Percentiles rank a stretch among this genome's conserved stretches.
These are phyloP conservation scores for Acanthamoeba royreba DNA, from an alignment of 208 protist genomes.

Conservation along the genomic window DNA sequence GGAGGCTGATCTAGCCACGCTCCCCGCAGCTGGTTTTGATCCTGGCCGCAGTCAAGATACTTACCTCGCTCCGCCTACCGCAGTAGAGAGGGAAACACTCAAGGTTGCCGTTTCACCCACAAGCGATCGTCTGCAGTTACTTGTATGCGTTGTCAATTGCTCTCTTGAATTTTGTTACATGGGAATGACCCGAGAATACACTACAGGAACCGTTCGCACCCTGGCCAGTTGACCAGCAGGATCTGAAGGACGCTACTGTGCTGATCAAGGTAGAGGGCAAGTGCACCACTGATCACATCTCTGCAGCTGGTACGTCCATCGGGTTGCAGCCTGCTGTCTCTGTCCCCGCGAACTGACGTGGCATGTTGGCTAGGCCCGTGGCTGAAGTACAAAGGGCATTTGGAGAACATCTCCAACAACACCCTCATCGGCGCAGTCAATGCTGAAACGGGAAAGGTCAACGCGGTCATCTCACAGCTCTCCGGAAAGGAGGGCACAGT, in stretches of 20 bases:
- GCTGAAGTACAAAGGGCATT: constrained; percentile 86
- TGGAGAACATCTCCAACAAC: constrained; percentile 91
- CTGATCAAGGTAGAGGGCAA: constrained; percentile 81
- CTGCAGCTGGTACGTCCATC: constrained; percentile 80
- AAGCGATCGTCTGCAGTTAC: constrained; percentile 71
- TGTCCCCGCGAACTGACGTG: background rate
- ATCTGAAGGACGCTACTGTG: constrained; percentile 41
- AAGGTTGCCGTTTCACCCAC: constrained; percentile 73
- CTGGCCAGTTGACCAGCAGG: constrained; percentile 80
- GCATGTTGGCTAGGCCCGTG: no score
- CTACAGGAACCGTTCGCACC: constrained; percentile 74
- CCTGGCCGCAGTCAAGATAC: constrained; percentile 63
- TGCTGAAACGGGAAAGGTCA: constrained; percentile 79
- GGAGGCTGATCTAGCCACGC: constrained; percentile 45
- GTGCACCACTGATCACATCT: constrained; percentile 90
- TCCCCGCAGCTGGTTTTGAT: constrained; percentile 78
- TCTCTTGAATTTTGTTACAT: constrained; percentile 44
- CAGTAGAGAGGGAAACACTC: constrained; percentile 42
- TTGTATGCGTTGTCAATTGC: constrained; percentile 68
- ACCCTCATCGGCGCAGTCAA: constrained; percentile 85
- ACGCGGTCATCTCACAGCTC: constrained; percentile 77
- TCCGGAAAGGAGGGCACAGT: constrained; percentile 73
- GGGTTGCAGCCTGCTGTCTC: constrained; percentile 74
- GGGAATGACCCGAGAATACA: constrained; percentile 59
- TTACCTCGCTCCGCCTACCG: constrained; percentile 71